Percentiles rank a stretch among this genome's conserved stretches.
These are phyloP conservation scores for Russula lepida DNA, from an alignment of 768 basidiomycete genomes.

Conservation along the genomic window DNA sequence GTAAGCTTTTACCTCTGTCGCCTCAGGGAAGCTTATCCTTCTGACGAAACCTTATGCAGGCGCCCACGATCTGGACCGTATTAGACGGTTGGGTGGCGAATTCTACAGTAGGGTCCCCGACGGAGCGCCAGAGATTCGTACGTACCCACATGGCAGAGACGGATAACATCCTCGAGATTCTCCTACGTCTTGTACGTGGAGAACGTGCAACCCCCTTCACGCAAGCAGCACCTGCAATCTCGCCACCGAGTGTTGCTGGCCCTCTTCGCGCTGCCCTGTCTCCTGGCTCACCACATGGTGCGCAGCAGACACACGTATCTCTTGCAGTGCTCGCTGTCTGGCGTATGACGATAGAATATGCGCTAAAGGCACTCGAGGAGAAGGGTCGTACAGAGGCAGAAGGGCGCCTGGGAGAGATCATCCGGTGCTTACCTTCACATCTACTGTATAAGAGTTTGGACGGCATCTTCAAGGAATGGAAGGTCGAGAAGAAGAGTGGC, in stretches of 20 bases:
- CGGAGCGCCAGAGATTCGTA: constrained; percentile 80
- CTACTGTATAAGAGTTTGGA: constrained; percentile 88
- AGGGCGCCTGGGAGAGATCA: constrained; percentile 77
- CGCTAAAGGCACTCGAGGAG: constrained; percentile 50
- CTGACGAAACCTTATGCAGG: constrained; percentile 37
- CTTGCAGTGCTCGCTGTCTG: constrained; percentile 90
- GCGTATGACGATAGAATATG: constrained; percentile 75
- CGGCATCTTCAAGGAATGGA: constrained; percentile 91
- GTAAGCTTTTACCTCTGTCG: constrained; percentile 38
- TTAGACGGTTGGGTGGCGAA: constrained; percentile 86
- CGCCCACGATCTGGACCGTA: constrained; percentile 85
- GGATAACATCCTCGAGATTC: constrained; percentile 87
- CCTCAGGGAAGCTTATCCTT: constrained; percentile 1
- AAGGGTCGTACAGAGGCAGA: constrained; percentile 67
- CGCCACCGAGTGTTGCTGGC: constrained; percentile 56
- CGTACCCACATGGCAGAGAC: constrained; percentile 80
- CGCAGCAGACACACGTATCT: constrained; percentile 90
- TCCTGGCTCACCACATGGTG: constrained; percentile 70
- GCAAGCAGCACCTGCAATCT: constrained; percentile 51
- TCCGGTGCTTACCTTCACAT: constrained; percentile 79
- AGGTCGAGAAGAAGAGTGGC: constrained; percentile 71
- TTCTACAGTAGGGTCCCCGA: constrained; percentile 64
- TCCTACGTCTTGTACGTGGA: constrained; percentile 85
- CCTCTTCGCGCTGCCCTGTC: constrained; percentile 62
- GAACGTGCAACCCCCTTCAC: constrained; percentile 70